phyloP scores from a whole-genome alignment of 805 yeast species.

The Lipomyces sp. region DNA sequence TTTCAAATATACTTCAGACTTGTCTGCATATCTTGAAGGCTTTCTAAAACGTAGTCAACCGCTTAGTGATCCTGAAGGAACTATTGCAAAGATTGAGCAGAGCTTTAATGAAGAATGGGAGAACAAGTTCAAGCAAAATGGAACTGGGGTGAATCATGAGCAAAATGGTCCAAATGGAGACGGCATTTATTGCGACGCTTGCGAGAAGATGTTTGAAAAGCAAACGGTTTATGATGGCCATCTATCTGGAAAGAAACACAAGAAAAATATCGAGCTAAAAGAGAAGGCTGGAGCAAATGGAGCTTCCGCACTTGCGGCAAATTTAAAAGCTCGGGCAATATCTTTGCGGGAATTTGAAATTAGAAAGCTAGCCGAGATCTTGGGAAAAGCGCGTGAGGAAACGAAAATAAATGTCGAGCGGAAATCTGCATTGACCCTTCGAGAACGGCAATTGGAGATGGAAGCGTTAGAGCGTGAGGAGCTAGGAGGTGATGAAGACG shows the following conservation, averaged over 20 bases:
- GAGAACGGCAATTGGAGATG: constrained; percentile 65
- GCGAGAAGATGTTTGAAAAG: constrained; percentile 67
- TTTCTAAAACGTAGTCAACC: constrained; percentile 59
- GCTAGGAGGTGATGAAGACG: constrained; percentile 39
- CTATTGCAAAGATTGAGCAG: constrained; percentile 41
- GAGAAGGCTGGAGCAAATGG: constrained; percentile 18
- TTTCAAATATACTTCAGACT: constrained; percentile 51
- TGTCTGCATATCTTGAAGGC: constrained; percentile 56
- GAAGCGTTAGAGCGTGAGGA: constrained; percentile 49
- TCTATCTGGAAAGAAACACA: constrained; percentile 74
- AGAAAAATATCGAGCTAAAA: constrained; percentile 50
- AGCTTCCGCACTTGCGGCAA: neutral
- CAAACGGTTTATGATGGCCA: constrained; percentile 70
- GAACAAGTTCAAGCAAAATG: constrained; percentile 30
- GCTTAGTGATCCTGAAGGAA: constrained; percentile 50
- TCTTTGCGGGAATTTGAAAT: constrained; percentile 51
- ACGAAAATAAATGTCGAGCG: constrained; percentile 71
- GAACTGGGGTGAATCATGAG: neutral
- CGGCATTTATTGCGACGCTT: constrained; percentile 60
- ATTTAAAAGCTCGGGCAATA: constrained; percentile 37
- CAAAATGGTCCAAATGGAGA: neutral
- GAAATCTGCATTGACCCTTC: constrained; percentile 65
- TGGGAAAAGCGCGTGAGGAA: constrained; percentile 51
- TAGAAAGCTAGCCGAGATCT: constrained; percentile 46
- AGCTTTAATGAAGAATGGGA: constrained; percentile 43